phyloP scores from a whole-genome alignment of 305 asterid genomes.

The Ilex paraguariensis region DNA sequence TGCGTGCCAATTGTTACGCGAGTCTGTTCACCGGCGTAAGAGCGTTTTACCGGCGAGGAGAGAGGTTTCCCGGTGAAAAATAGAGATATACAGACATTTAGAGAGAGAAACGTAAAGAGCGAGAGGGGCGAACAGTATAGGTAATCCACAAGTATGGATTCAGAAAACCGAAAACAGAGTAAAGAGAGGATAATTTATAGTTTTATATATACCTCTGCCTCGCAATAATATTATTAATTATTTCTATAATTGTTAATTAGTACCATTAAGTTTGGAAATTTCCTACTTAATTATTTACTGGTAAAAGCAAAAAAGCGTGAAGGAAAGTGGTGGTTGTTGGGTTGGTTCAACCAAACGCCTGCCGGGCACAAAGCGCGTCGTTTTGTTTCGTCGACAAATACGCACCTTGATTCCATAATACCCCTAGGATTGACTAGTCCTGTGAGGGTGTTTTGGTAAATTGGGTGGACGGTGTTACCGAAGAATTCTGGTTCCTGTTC shows the following conservation, averaged over 20 bases:
- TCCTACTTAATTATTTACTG: slow-evolving; percentile 4
- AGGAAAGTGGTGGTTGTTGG: slow-evolving; percentile 52
- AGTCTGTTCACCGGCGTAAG: neutral
- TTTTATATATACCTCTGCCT: slow-evolving; percentile 13
- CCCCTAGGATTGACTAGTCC: neutral
- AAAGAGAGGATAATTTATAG: slow-evolving; percentile 19
- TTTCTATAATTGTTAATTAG: too few species aligned
- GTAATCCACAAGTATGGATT: slow-evolving; percentile 20
- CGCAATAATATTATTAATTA: neutral
- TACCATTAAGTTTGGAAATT: neutral
- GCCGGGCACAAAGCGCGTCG: slow-evolving; percentile 28
- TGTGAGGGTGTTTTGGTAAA: slow-evolving; percentile 14
- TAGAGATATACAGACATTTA: neutral
- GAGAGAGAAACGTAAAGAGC: slow-evolving; percentile 5
- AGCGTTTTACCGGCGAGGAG: slow-evolving; percentile 22
- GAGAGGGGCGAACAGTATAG: slow-evolving; percentile 15
- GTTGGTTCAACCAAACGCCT: slow-evolving; percentile 61
- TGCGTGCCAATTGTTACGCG: neutral
- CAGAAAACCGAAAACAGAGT: slow-evolving; percentile 24
- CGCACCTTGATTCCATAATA: too few species aligned
- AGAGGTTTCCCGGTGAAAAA: slow-evolving; percentile 22
- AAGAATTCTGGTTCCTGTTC: slow-evolving; percentile 13
- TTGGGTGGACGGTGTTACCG: slow-evolving; percentile 15
- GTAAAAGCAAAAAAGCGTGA: slow-evolving; percentile 39
- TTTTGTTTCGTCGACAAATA: slow-evolving; percentile 12